These are phyloP conservation scores for Starmerella kuoi DNA, from an alignment of 805 yeast genomes.

Conservation along the genomic window DNA sequence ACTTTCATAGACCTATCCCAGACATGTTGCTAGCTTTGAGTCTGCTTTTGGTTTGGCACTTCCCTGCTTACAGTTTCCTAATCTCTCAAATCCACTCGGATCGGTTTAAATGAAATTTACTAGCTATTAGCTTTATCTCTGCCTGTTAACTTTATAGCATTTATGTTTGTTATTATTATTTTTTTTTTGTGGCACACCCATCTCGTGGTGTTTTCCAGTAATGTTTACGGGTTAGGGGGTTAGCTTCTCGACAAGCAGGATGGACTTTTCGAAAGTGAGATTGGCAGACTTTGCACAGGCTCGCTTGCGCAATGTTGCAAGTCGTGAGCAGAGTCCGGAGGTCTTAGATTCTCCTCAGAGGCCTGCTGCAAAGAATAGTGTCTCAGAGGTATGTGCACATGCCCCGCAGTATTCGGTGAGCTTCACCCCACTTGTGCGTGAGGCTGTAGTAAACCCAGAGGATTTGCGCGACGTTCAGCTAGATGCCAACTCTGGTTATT, in stretches of 20 bases:
- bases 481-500: conserved; percentile 9
- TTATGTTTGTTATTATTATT: no score
- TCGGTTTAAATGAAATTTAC: no score
- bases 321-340: not conserved
- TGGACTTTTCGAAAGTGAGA: conserved; percentile 19
- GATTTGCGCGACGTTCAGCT: not conserved
- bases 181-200: no score
- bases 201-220: not conserved
- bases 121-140: no score
- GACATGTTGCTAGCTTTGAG: no score
- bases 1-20: no score
- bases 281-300: conserved; percentile 17
- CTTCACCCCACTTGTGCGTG: conserved; percentile 2
- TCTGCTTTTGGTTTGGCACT: no score
- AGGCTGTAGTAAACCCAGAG: not conserved
- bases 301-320: conserved; percentile 9
- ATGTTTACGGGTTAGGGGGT: not conserved
- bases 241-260: not conserved
- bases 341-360: not conserved
- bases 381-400: conserved; percentile 6
- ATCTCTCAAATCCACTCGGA: no score
- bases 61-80: no score
- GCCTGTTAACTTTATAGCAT: not conserved
- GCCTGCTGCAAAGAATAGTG: not conserved
- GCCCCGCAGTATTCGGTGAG: conserved; percentile 15